A percentile compares a stretch with the other conserved stretches of the same genome.
These are phyloP conservation scores for Chytriomyces sp. DNA, from an alignment of 192 early-diverging fungal species.

Conservation along the genomic window DNA sequence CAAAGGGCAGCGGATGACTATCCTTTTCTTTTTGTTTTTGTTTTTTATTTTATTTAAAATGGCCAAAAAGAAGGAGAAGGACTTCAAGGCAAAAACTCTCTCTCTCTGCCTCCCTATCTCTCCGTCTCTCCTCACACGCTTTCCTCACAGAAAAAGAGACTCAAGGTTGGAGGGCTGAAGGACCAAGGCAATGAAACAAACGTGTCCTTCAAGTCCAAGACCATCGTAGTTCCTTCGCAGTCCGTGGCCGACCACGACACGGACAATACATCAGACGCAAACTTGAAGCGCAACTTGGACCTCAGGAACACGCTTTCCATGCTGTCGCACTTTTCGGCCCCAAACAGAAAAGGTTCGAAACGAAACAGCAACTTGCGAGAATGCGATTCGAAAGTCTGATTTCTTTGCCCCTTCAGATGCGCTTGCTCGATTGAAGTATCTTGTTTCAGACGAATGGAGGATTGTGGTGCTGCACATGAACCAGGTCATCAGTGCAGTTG, in stretches of 20 bases:
- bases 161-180: constrained; percentile 23
- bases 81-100: constrained; percentile 9
- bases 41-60: constrained; percentile 7
- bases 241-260: constrained; percentile 13
- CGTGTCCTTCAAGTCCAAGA: constrained; percentile 26
- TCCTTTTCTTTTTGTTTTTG: constrained; percentile 16
- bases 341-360: constrained; percentile 3
- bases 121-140: neutral
- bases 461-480: constrained; percentile 11
- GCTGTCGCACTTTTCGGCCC: neutral
- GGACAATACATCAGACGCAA: neutral
- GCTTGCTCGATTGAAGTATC: constrained; percentile 2
- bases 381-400: no score
- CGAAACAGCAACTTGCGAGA: neutral
- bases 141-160: constrained; percentile 12
- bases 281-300: neutral
- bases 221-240: constrained; percentile 17
- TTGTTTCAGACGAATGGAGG: neutral
- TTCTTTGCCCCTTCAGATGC: constrained; percentile 13
- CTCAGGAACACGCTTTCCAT: neutral
- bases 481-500: constrained; percentile 2
- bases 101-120: neutral
- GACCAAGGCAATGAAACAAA: constrained; percentile 16
- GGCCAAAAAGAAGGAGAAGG: constrained; percentile 27
- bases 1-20: neutral